Evolutionary conservation across 2,329 filamentous ascomycete genomes (phyloP).

Genomic region (Cladosporium sp.): DNA sequence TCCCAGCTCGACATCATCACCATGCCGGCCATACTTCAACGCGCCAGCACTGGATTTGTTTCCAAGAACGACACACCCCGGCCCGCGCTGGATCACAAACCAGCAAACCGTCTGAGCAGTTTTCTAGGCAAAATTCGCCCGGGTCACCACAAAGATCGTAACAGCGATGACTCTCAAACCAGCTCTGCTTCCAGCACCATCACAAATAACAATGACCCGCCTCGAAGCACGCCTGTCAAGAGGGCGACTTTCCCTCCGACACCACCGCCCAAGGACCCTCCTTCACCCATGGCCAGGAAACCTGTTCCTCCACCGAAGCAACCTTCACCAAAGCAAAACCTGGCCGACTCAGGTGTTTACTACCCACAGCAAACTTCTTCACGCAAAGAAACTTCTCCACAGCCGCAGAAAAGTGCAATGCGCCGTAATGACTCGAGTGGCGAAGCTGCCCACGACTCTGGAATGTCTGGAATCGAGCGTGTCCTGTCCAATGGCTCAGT

Average conservation of each 20-base stretch:
- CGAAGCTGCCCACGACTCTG: conserved; percentile 11
- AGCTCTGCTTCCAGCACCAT: conserved; percentile 13
- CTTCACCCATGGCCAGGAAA: not conserved
- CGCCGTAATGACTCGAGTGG: conserved; percentile 8
- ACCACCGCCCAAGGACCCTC: not conserved
- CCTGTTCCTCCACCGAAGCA: conserved; percentile 4
- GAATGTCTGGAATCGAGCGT: conserved; percentile 15
- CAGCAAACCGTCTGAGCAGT: conserved; percentile 7
- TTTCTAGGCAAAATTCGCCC: conserved; percentile 2
- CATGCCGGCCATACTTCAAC: conserved; percentile 13
- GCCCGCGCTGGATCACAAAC: conserved; percentile 5
- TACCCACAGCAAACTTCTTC: not conserved
- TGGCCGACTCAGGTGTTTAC: not conserved
- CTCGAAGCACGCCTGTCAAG: conserved; percentile 12
- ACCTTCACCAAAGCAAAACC: conserved; percentile 6
- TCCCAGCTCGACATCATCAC: not conserved
- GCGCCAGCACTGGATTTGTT: conserved; percentile 13
- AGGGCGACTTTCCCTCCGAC: not conserved
- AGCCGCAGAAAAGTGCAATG: conserved; percentile 11
- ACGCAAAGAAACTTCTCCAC: not conserved
- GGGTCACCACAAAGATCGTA: conserved; percentile 8
- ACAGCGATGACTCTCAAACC: conserved; percentile 15
- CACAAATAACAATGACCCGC: conserved; percentile 1
- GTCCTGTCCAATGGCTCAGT: conserved; percentile 13
- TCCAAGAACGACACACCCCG: conserved; percentile 4